Conservation (phyloP, 1,284 basidiomycete genomes). For the Ceratobasidium theobromae region DNA sequence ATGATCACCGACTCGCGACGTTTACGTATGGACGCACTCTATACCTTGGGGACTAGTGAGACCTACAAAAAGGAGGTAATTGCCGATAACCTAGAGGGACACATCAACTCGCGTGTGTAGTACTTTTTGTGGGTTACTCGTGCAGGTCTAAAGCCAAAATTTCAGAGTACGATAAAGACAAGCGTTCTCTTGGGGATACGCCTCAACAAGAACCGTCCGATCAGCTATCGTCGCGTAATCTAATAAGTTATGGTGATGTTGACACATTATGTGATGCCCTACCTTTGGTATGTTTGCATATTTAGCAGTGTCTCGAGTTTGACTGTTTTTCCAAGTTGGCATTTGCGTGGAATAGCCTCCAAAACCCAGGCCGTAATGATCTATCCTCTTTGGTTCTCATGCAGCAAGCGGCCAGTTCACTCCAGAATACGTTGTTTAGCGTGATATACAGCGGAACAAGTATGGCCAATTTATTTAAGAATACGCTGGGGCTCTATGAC, state of each 20-base stretch:
- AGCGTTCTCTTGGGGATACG: slow-evolving; percentile 2
- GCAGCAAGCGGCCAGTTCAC: slow-evolving; percentile 13
- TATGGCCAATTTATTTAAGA: slow-evolving; percentile 17
- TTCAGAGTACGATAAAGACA: slow-evolving; percentile 15
- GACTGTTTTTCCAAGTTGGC: neutral
- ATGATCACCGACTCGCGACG: slow-evolving; percentile 24
- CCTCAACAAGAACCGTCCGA: slow-evolving; percentile 5
- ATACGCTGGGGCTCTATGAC: slow-evolving; percentile 16
- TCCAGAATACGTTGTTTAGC: slow-evolving; percentile 14
- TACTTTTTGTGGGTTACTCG: neutral
- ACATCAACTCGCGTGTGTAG: slow-evolving; percentile 25
- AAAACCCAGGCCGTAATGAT: neutral
- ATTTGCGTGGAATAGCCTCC: slow-evolving; percentile 18
- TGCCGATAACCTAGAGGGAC: slow-evolving; percentile 18
- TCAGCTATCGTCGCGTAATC: neutral
- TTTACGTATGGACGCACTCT: slow-evolving; percentile 21
- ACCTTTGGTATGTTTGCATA: slow-evolving; percentile 1
- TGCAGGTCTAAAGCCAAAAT: neutral
- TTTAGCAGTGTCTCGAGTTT: neutral
- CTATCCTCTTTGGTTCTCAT: slow-evolving; percentile 16
- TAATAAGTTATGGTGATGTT: slow-evolving; percentile 5
- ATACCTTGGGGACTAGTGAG: neutral
- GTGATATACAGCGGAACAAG: slow-evolving; percentile 10
- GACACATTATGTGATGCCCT: slow-evolving; percentile 13
- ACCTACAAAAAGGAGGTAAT: slow-evolving; percentile 25